Percentiles rank a stretch among this genome's conserved stretches.
phyloP scores from a whole-genome alignment of 2,329 filamentous ascomycete genomes.

The Cadophora gregata region DNA sequence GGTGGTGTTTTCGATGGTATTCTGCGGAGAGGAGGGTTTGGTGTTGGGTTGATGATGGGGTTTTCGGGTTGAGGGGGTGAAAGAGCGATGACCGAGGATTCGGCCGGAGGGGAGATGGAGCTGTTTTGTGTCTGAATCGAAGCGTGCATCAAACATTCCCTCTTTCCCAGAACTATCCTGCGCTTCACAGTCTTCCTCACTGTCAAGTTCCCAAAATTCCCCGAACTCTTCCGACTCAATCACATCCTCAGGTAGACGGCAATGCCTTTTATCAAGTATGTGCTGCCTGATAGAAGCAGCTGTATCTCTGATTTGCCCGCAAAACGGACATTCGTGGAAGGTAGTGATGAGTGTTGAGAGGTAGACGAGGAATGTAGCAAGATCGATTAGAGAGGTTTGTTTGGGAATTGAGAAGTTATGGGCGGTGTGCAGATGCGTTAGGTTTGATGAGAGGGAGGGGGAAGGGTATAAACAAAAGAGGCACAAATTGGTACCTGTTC shows the following conservation, averaged over 20 bases:
- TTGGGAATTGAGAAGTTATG: slow-evolving; percentile 2
- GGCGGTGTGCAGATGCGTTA: neutral
- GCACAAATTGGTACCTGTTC: neutral
- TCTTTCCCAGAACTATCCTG: neutral
- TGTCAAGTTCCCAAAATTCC: slow-evolving; percentile 1
- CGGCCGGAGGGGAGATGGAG: slow-evolving; percentile 14
- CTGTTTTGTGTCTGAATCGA: neutral
- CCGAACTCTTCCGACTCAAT: neutral
- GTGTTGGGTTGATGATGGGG: neutral
- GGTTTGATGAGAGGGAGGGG: neutral
- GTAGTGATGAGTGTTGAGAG: slow-evolving; percentile 1
- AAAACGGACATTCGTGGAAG: slow-evolving; percentile 3
- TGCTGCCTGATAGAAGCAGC: slow-evolving; percentile 3
- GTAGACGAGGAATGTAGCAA: neutral
- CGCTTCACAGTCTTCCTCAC: neutral
- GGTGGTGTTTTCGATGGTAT: neutral
- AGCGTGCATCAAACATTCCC: neutral
- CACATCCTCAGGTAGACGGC: neutral
- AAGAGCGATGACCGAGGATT: neutral
- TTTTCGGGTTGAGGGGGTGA: neutral
- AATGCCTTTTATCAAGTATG: slow-evolving; percentile 11
- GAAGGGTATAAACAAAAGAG: slow-evolving; percentile 1
- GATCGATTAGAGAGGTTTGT: neutral
- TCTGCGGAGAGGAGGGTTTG: neutral
- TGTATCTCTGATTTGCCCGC: neutral